phyloP scores from a whole-genome alignment of 441 rosid genomes.

The Sinapis alba region DNA sequence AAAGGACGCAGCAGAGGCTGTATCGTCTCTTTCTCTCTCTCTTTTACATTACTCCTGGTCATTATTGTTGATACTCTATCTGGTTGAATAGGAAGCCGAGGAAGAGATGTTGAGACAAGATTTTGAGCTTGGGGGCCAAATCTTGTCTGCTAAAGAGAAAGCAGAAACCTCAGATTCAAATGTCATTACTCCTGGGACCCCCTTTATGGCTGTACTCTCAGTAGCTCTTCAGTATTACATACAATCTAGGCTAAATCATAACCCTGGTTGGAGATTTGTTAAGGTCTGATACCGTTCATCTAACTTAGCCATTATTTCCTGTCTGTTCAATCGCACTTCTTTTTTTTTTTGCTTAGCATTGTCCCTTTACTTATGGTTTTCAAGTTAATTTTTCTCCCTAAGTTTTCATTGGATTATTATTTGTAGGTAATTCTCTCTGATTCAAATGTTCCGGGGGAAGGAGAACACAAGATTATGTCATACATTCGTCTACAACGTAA shows the following conservation, averaged over 20 bases:
- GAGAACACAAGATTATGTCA: constrained; percentile 98
- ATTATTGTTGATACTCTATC: constrained; percentile 8
- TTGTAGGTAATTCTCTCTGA: constrained; percentile 99
- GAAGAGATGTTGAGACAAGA: constrained; percentile 85
- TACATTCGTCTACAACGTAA: constrained; percentile 87
- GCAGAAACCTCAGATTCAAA: constrained; percentile 89
- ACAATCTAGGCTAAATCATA: constrained; percentile 80
- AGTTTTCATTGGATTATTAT: constrained; percentile 61
- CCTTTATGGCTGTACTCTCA: constrained; percentile 88
- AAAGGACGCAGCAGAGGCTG: constrained; percentile 94
- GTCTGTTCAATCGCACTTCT: constrained; percentile 50
- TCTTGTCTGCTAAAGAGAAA: constrained; percentile 63
- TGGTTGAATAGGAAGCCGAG: constrained; percentile 74
- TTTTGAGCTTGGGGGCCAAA: constrained; percentile 70
- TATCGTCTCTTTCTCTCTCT: constrained; percentile 42
- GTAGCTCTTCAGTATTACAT: constrained; percentile 87
- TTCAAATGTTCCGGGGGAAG: constrained; percentile 96
- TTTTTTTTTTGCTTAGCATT: constrained; percentile 50
- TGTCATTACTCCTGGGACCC: constrained; percentile 98
- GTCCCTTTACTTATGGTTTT: constrained; percentile 45
- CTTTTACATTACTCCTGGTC: constrained; percentile 12
- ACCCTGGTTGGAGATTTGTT: constrained; percentile 76
- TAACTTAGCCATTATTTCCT: constrained; percentile 27
- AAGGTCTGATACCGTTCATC: constrained; percentile 61
- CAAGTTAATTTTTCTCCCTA: constrained; percentile 60